Conservation (phyloP, 176 grass and related monocot genomes). For the Oryza brachyantha region DNA sequence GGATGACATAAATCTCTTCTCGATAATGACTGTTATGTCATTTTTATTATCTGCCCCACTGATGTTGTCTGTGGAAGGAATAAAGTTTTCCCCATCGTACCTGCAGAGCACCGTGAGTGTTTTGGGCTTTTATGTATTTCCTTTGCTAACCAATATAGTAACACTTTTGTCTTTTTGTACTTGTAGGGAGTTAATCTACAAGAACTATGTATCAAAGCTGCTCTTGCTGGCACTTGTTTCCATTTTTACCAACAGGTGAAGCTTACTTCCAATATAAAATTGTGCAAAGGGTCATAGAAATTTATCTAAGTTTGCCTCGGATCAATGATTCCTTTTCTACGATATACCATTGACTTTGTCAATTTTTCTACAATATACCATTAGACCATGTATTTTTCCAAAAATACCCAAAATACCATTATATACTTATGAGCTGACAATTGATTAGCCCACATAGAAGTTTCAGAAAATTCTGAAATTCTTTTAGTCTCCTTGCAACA, state of each 20-base stretch:
- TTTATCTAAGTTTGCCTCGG: too few species aligned
- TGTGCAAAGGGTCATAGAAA: neutral
- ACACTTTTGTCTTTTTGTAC: constrained; percentile 5
- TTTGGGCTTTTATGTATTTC: neutral
- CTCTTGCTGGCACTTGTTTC: constrained; percentile 74
- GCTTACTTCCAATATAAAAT: neutral
- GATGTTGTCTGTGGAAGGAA: constrained; percentile 72
- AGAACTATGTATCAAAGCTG: constrained; percentile 63
- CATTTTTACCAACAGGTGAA: constrained; percentile 95
- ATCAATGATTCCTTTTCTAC: too few species aligned
- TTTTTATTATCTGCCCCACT: constrained; percentile 69
- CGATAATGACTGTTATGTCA: constrained; percentile 87
- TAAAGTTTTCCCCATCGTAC: constrained; percentile 76
- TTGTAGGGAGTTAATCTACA: constrained; percentile 73
- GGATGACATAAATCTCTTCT: constrained; percentile 93
- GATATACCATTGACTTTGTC: too few species aligned
- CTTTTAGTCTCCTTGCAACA: too few species aligned
- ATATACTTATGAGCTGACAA: too few species aligned
- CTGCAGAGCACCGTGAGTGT: constrained; percentile 69
- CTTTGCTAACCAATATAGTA: neutral
- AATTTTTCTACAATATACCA: too few species aligned
- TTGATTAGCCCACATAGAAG: too few species aligned
- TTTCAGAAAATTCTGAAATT: too few species aligned
- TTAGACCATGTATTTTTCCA: too few species aligned
- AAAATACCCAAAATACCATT: too few species aligned